Conservation (phyloP, 306 rosid genomes). For the Quercus ilex region DNA sequence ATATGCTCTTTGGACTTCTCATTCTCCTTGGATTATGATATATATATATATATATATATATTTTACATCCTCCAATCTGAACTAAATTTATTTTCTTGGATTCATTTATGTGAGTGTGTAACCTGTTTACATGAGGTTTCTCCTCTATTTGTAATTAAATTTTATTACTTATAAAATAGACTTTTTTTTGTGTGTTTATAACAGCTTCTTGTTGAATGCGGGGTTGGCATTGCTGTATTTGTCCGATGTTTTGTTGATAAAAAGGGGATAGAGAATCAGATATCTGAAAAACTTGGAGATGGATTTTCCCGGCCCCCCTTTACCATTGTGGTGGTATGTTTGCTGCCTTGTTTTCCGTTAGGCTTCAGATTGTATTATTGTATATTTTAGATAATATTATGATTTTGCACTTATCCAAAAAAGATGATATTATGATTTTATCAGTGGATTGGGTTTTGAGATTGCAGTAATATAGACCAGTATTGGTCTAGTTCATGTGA, state of each 20-base stretch:
- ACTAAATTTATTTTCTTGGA: neutral
- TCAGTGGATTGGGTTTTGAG: neutral
- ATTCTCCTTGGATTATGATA: neutral
- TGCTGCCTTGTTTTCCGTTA: conserved; percentile 11
- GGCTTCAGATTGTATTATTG: conserved; percentile 5
- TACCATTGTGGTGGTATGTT: conserved; percentile 69
- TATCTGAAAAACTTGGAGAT: conserved; percentile 72
- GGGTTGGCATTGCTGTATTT: conserved; percentile 77
- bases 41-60: neutral
- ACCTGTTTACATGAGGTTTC: neutral
- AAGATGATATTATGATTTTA: neutral
- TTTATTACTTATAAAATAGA: too few relatives aligned
- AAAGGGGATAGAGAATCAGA: conserved; percentile 56
- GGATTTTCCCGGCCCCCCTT: conserved; percentile 68
- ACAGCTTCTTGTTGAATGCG: conserved; percentile 69
- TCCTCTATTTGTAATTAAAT: too few relatives aligned
- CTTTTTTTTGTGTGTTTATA: neutral
- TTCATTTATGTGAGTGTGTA: conserved; percentile 2
- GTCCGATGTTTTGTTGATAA: conserved; percentile 77
- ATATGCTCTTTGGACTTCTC: conserved; percentile 15
- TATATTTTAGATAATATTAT: neutral
- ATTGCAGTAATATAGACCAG: neutral
- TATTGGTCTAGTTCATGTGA: neutral
- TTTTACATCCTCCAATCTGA: neutral
- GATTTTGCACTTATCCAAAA: neutral